Evolutionary conservation across 495 filamentous ascomycete species (phyloP).

Genomic region (Xylaria curta): DNA sequence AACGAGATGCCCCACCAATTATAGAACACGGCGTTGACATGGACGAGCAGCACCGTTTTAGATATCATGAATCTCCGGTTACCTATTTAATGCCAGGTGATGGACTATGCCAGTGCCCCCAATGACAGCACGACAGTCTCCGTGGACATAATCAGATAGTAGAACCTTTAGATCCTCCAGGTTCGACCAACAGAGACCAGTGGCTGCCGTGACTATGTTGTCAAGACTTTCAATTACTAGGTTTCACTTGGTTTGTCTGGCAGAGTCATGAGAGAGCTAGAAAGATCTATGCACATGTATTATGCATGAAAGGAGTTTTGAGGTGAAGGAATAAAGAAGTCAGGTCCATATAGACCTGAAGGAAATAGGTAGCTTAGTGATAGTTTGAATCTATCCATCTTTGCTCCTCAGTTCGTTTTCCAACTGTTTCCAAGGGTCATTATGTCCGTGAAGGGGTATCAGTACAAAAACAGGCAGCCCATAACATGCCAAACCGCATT

Average conservation of each 20-base stretch:
- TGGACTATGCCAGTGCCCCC: too few species aligned
- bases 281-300: too few species aligned
- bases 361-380: too few species aligned
- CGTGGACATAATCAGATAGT: neutral
- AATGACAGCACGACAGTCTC: neutral
- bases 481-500: neutral
- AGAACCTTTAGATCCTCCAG: neutral
- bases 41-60: neutral
- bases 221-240: constrained; percentile 6
- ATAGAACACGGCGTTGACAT: neutral
- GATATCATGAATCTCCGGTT: too few species aligned
- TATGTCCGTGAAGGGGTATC: constrained; percentile 21
- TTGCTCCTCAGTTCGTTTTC: too few species aligned
- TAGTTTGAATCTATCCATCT: too few species aligned
- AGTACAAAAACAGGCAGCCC: constrained; percentile 20
- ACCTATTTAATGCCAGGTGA: too few species aligned
- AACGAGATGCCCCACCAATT: neutral
- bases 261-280: too few species aligned
- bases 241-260: too few species aligned
- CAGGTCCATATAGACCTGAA: too few species aligned
- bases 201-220: neutral
- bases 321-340: too few species aligned
- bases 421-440: constrained; percentile 2
- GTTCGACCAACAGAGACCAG: neutral
- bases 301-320: too few species aligned